Conservation (phyloP, 2,329 filamentous ascomycete genomes). For the Colletotrichum theobromicola region DNA sequence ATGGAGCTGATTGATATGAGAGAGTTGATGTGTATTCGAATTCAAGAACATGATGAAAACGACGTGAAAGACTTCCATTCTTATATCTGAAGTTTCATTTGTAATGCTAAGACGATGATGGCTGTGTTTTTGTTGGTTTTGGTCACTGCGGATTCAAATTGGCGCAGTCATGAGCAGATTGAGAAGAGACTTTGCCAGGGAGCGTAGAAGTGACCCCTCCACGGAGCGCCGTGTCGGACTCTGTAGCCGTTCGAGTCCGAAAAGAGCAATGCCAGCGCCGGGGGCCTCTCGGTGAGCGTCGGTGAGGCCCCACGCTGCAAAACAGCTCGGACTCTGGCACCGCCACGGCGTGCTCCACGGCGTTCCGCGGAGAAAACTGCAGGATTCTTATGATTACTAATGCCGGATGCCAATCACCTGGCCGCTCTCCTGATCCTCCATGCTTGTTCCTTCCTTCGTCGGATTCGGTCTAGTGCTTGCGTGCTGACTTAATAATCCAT, state of each 20-base stretch:
- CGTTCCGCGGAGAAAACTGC: conserved; percentile 7
- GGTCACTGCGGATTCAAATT: neutral
- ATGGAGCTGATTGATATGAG: neutral
- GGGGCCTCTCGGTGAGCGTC: neutral
- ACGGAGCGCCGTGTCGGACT: neutral
- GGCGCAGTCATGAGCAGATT: too few species aligned
- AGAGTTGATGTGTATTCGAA: neutral
- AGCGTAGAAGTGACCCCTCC: too few species aligned
- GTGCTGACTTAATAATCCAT: neutral
- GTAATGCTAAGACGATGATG: neutral
- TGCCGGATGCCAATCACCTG: neutral
- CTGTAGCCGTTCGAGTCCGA: neutral
- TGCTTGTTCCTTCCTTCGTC: neutral
- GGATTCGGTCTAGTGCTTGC: neutral
- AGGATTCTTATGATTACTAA: conserved; percentile 3
- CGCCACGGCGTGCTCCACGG: neutral
- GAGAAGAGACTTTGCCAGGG: neutral
- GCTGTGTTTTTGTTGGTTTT: neutral
- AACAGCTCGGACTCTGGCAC: neutral
- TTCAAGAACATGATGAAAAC: neutral
- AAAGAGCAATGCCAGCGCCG: neutral
- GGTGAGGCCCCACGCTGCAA: neutral
- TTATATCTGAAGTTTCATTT: neutral
- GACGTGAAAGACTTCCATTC: neutral
- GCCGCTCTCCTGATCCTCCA: neutral